Conservation (phyloP, 75 land plant genomes). For the Selaginella moellendorffii region DNA sequence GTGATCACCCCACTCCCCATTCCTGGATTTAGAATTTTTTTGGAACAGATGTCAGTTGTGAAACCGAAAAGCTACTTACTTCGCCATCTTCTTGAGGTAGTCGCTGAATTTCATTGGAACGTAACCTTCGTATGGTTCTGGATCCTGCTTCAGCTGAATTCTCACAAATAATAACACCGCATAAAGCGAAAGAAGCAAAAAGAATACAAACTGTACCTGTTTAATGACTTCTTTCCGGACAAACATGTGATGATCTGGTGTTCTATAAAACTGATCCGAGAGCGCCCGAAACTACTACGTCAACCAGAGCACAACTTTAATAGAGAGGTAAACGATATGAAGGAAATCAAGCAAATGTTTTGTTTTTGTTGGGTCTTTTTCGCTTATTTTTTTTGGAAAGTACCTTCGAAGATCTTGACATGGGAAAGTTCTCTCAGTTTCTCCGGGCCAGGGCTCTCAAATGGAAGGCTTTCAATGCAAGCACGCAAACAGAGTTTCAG, state of each 20-base stretch:
- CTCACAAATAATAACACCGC: background rate
- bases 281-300: conserved; percentile 73
- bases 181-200: background rate
- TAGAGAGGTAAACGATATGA: background rate
- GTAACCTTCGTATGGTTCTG: conserved; percentile 69
- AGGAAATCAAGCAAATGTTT: no score
- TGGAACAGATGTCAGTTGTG: background rate
- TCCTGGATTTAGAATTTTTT: conserved; percentile 24
- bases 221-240: conserved; percentile 66
- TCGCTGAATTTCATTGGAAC: conserved; percentile 81
- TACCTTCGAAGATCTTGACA: background rate
- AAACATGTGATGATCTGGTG: conserved; percentile 70
- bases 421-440: no score
- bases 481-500: no score
- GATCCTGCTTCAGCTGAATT: conserved; percentile 51
- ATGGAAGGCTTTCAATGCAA: no score
- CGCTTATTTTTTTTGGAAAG: no score
- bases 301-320: background rate
- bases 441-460: no score
- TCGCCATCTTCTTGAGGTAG: conserved; percentile 72
- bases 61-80: conserved; percentile 19
- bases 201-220: conserved; percentile 36
- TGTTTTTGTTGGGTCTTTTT: no score
- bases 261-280: conserved; percentile 82
- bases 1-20: conserved; percentile 97